Conservation (phyloP, 2,329 filamentous ascomycete species). For the Claviceps digitariae region DNA sequence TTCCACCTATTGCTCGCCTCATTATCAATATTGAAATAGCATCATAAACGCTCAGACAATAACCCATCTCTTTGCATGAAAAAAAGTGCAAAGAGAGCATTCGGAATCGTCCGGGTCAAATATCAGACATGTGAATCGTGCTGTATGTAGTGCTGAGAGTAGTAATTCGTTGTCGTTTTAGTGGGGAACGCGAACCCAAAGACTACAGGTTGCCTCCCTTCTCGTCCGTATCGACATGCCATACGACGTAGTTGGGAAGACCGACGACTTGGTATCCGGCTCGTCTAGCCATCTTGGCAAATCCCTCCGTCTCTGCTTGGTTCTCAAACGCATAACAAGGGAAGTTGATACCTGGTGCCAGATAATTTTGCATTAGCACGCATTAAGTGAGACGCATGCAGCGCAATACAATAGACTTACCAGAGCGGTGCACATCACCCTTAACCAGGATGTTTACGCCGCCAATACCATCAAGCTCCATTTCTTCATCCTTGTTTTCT, state of each 20-base stretch:
- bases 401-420: conserved; percentile 32
- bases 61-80: conserved; percentile 7
- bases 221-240: conserved; percentile 96
- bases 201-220: conserved; percentile 63
- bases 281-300: conserved; percentile 96
- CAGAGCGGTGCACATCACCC: conserved; percentile 89
- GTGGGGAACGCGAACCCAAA: neutral
- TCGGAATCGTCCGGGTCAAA: conserved; percentile 10
- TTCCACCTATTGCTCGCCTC: neutral
- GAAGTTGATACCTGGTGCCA: conserved; percentile 78
- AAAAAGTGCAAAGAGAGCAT: conserved; percentile 7
- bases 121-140: conserved; percentile 13
- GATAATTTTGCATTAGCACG: conserved; percentile 11
- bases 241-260: conserved; percentile 93
- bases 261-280: conserved; percentile 88
- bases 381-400: neutral
- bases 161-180: neutral
- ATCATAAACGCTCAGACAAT: conserved; percentile 16
- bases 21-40: conserved; percentile 4
- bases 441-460: conserved; percentile 97
- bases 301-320: conserved; percentile 96
- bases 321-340: conserved; percentile 95
- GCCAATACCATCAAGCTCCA: conserved; percentile 88
- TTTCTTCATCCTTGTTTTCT: conserved; percentile 80
- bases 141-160: conserved; percentile 2